Percentiles rank a stretch among this genome's conserved stretches.
These are phyloP conservation scores for Paecilomyces formosus DNA, from an alignment of 2,329 filamentous ascomycete genomes.

Conservation along the genomic window DNA sequence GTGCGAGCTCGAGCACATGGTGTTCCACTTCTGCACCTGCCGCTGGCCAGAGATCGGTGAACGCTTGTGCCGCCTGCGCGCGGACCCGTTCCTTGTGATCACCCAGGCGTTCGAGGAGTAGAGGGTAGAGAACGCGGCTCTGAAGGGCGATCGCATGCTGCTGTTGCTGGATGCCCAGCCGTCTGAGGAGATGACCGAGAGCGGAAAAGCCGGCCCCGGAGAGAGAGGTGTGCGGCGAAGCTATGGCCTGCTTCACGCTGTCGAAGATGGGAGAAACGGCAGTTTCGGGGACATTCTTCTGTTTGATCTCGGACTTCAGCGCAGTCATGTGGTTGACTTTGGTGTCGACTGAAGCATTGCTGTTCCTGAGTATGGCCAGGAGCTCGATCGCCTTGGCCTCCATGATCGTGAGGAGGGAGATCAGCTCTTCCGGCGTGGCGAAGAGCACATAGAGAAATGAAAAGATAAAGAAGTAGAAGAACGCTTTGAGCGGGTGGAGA, in stretches of 20 bases:
- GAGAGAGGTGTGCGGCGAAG: constrained; percentile 68
- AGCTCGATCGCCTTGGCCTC: constrained; percentile 50
- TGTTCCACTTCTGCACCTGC: constrained; percentile 69
- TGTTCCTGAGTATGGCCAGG: constrained; percentile 49
- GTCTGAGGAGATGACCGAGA: constrained; percentile 78
- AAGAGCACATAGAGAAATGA: constrained; percentile 10
- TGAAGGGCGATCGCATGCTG: constrained; percentile 63
- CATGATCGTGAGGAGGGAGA: constrained; percentile 33
- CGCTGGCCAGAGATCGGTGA: constrained; percentile 68
- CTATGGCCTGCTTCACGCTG: constrained; percentile 66
- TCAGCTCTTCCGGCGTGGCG: constrained; percentile 6
- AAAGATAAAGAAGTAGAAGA: constrained; percentile 6
- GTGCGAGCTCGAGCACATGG: constrained; percentile 67
- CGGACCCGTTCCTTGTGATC: constrained; percentile 84
- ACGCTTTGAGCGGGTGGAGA: constrained; percentile 5
- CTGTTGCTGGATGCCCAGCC: constrained; percentile 76
- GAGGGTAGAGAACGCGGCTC: constrained; percentile 61
- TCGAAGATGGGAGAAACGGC: constrained; percentile 71
- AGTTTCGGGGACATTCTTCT: constrained; percentile 74
- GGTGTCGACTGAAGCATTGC: constrained; percentile 60
- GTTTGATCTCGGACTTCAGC: constrained; percentile 85
- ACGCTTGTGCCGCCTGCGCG: constrained; percentile 62
- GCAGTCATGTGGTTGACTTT: constrained; percentile 65
- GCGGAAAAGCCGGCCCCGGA: constrained; percentile 80
- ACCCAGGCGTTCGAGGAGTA: constrained; percentile 77